These are phyloP conservation scores for Rhododendron griersonianum DNA, from an alignment of 148 eudicot species.

Conservation along the genomic window DNA sequence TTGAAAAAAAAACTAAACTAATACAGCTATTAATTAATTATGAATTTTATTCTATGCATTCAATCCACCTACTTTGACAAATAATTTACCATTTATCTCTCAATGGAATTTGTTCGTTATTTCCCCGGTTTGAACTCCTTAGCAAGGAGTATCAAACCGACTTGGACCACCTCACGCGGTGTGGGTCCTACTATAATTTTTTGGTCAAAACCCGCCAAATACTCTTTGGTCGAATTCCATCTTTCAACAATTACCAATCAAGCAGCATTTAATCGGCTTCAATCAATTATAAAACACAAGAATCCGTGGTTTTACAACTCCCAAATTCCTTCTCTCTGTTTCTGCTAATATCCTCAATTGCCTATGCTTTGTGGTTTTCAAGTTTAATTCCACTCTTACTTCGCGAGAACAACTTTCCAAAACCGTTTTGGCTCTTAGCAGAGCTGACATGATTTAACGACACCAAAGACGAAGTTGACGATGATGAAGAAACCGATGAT, in stretches of 20 bases:
- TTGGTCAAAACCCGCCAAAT: too few species aligned
- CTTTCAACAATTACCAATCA: slow-evolving; percentile 10
- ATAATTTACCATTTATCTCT: too few species aligned
- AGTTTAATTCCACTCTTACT: slow-evolving; percentile 42
- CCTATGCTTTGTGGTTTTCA: slow-evolving; percentile 24
- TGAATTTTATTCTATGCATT: too few species aligned
- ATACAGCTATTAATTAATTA: too few species aligned
- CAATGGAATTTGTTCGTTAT: too few species aligned
- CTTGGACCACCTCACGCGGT: too few species aligned
- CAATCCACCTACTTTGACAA: too few species aligned
- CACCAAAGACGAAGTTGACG: slow-evolving; percentile 25
- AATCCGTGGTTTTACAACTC: slow-evolving; percentile 1
- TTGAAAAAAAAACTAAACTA: too few species aligned
- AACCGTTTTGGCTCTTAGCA: slow-evolving; percentile 50
- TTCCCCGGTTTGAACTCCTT: too few species aligned
- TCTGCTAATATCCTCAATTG: not conserved
- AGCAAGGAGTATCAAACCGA: too few species aligned
- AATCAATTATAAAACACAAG: not conserved
- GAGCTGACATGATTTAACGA: slow-evolving; percentile 22
- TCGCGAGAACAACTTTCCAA: slow-evolving; percentile 51
- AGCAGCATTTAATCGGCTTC: slow-evolving; percentile 22
- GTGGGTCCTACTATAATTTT: too few species aligned
- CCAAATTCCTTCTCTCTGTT: not conserved
- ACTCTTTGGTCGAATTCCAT: too few species aligned
- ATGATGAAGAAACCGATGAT: slow-evolving; percentile 23